Evolutionary conservation across 176 grass and related monocot genomes (phyloP).

Genomic region (Avena insularis): DNA sequence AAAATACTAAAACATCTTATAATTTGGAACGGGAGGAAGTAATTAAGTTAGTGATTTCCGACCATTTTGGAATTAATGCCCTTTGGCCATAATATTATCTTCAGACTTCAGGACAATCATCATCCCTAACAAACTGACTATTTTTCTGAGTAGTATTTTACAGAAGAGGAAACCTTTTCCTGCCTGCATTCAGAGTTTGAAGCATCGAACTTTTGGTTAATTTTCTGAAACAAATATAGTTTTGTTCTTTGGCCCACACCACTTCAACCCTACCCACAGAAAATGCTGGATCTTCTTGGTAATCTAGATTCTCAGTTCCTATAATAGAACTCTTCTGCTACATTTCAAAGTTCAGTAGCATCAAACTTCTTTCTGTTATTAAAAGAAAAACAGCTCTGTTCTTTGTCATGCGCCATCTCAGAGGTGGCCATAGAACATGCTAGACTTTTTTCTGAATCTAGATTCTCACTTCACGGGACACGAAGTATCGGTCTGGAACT

Average conservation of each 20-base stretch:
- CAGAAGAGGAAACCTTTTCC: background rate
- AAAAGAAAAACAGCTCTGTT: background rate
- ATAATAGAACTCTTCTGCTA: background rate
- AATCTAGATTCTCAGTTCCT: too few species aligned
- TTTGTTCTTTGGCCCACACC: background rate
- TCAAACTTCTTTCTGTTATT: background rate
- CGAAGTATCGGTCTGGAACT: background rate
- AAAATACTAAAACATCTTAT: too few species aligned
- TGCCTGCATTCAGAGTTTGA: background rate
- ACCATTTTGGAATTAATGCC: background rate
- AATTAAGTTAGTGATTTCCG: background rate
- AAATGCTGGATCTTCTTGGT: too few species aligned
- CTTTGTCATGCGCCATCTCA: background rate
- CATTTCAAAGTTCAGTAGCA: background rate
- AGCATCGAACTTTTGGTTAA: background rate
- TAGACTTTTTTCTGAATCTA: background rate
- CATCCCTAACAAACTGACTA: background rate
- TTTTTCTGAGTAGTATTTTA: constrained; percentile 1
- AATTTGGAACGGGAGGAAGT: too few species aligned
- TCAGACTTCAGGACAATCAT: background rate
- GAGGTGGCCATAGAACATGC: background rate
- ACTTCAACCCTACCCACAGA: background rate
- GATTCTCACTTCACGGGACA: background rate
- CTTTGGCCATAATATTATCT: background rate
- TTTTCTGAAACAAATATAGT: background rate